These are phyloP conservation scores for Saccharomyces hybrid DNA, from an alignment of 1,139 yeast genomes.

Conservation along the genomic window DNA sequence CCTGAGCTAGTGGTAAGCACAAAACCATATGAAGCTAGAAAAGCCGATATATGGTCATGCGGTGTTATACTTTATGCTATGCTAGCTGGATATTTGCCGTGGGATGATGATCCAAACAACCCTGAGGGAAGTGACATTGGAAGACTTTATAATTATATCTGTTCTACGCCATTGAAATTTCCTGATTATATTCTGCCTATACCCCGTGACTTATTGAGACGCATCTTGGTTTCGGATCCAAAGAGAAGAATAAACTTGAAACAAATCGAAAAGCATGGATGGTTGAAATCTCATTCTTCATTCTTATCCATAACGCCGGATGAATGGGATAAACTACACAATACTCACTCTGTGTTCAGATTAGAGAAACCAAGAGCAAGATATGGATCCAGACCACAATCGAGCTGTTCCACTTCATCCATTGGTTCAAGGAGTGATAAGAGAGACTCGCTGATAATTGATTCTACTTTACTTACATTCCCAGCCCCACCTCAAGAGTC, in stretches of 20 bases:
- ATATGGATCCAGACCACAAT: conserved; percentile 32
- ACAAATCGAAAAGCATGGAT: conserved; percentile 72
- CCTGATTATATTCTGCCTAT: conserved; percentile 90
- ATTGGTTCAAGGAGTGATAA: conserved; percentile 27
- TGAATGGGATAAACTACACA: conserved; percentile 69
- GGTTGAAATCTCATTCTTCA: conserved; percentile 81
- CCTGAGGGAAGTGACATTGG: conserved; percentile 95
- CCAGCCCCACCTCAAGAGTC: conserved; percentile 29
- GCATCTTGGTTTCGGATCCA: conserved; percentile 67
- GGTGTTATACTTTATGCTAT: conserved; percentile 96
- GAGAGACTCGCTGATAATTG: conserved; percentile 24
- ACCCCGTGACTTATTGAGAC: conserved; percentile 84
- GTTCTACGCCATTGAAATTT: conserved; percentile 83
- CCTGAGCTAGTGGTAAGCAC: conserved; percentile 90
- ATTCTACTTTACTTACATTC: conserved; percentile 20
- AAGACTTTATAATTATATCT: conserved; percentile 81
- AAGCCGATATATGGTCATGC: conserved; percentile 95
- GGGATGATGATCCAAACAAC: conserved; percentile 94
- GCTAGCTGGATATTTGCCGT: conserved; percentile 95
- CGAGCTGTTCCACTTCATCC: conserved; percentile 31
- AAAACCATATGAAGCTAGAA: conserved; percentile 81
- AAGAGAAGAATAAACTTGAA: conserved; percentile 60
- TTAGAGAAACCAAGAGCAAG: conserved; percentile 27
- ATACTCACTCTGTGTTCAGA: conserved; percentile 38
- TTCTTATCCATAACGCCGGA: conserved; percentile 78